Base-by-base conservation (phyloP, 2,329 filamentous ascomycete species). In the Cladobotryum protrusum region DNA sequence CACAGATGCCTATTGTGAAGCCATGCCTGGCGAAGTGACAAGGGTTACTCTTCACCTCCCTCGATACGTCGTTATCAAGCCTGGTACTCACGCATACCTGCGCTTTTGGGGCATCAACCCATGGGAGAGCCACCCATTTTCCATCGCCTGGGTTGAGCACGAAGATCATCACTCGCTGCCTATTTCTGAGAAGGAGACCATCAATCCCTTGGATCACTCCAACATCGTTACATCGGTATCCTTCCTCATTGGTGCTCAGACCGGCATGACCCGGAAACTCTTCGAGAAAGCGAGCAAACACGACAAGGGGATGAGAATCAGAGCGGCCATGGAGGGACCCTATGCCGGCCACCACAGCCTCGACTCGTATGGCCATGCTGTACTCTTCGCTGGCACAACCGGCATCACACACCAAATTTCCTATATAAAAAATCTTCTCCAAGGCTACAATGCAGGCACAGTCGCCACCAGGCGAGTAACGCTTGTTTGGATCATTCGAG, bases 331-430 rank as follows among this genome's bases (percentile, higher is more conserved):
- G 54, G 93, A 97, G 70, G 93, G 93, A 0, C 92, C 93, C 1
- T 97, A 97, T 64, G 85, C 82, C 4, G 85, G 85, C 39, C 85
- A 89, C 63, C 86, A 96, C 68, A 83, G 83, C 53, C 83, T 97
- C 56, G 85, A 90, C 67, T 96, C 91, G 7, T 97, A 96, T 68
- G 92, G 93, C 36, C 93, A 95, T 40, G 83, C 85, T 41, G 81
- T 99, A 55, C 84, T 99, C 50, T 90, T 96, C 63, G 91, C 92
- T 12, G 91, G 90, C 50, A 89, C 92, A 50, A 90, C 93, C 5
- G 93, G 93, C 54, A 97, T 99, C 69, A 96, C 92, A 1, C 92
- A 97, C 67, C 90, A 95, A 65, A 81, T 97, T 29, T 88, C 90
- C 33, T 95, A 95, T 66, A 79, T 96, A 8, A 85, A 83, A 49